These are phyloP conservation scores for Emericellopsis atlantica DNA, from an alignment of 2,329 filamentous ascomycete genomes.

Conservation along the genomic window DNA sequence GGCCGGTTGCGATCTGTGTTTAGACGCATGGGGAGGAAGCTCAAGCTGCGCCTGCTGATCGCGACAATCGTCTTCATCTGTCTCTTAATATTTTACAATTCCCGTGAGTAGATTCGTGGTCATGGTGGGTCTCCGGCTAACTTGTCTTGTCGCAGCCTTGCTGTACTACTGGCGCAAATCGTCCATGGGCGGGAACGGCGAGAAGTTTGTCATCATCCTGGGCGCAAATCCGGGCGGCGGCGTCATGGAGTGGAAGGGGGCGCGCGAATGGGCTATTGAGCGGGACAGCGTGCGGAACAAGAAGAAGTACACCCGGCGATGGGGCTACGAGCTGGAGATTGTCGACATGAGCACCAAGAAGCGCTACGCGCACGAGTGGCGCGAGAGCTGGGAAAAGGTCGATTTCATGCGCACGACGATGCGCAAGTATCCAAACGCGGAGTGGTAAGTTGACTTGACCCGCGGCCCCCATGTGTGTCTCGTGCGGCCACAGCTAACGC, in stretches of 20 bases:
- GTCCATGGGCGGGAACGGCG: slow-evolving; percentile 65
- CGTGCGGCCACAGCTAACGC: neutral
- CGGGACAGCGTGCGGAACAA: slow-evolving; percentile 94
- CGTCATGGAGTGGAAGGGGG: slow-evolving; percentile 98
- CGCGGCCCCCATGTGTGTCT: neutral
- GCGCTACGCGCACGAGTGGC: slow-evolving; percentile 96
- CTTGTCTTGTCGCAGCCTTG: slow-evolving; percentile 24
- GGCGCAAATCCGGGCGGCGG: slow-evolving; percentile 91
- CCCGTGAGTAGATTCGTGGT: slow-evolving; percentile 45
- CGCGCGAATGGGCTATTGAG: slow-evolving; percentile 95
- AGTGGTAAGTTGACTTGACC: slow-evolving; percentile 58
- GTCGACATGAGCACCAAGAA: slow-evolving; percentile 99
- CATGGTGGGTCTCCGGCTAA: neutral
- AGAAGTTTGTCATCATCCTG: slow-evolving; percentile 86
- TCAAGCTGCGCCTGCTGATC: slow-evolving; percentile 51
- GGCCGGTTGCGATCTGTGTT: slow-evolving; percentile 32
- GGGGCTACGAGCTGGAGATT: slow-evolving; percentile 93
- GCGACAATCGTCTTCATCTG: slow-evolving; percentile 46
- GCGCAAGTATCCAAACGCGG: slow-evolving; percentile 86
- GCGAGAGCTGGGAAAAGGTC: slow-evolving; percentile 98
- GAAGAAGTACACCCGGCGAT: slow-evolving; percentile 69
- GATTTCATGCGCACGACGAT: slow-evolving; percentile 82
- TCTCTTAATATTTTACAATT: slow-evolving; percentile 55
- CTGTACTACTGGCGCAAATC: slow-evolving; percentile 58
- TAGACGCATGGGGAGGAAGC: slow-evolving; percentile 46